phyloP scores from a whole-genome alignment of 2,329 filamentous ascomycete genomes.

The Ceratocystis diversiconidia region DNA sequence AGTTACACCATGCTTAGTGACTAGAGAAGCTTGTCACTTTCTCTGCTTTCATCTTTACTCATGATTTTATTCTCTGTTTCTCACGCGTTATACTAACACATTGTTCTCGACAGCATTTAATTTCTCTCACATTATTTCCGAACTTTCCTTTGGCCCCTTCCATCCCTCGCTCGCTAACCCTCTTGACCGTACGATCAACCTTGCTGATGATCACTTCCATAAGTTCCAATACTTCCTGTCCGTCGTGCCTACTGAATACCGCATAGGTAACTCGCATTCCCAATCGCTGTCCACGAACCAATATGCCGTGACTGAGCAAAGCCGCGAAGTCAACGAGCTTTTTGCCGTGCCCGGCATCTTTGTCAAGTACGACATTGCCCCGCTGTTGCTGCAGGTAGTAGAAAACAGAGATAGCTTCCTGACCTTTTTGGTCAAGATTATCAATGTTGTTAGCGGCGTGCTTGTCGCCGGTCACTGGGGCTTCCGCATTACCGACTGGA shows the following conservation, averaged over 20 bases:
- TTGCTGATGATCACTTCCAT: slow-evolving; percentile 66
- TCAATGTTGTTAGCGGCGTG: slow-evolving; percentile 84
- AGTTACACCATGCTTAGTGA: no score
- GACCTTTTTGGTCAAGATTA: slow-evolving; percentile 61
- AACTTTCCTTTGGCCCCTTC: slow-evolving; percentile 93
- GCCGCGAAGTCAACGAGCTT: slow-evolving; percentile 52
- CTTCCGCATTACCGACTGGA: slow-evolving; percentile 73
- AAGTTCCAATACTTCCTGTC: slow-evolving; percentile 98
- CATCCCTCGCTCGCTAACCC: slow-evolving; percentile 90
- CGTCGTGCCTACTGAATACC: slow-evolving; percentile 88
- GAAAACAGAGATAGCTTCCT: slow-evolving; percentile 67
- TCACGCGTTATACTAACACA: slow-evolving; percentile 16
- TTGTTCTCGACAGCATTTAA: slow-evolving; percentile 56
- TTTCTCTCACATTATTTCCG: slow-evolving; percentile 92
- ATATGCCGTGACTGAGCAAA: slow-evolving; percentile 91
- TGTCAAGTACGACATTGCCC: slow-evolving; percentile 98
- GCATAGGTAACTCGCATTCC: slow-evolving; percentile 35
- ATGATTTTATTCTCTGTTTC: slow-evolving; percentile 14
- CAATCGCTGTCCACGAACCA: slow-evolving; percentile 66
- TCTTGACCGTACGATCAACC: slow-evolving; percentile 76
- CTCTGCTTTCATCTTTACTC: not conserved
- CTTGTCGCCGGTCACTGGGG: slow-evolving; percentile 89
- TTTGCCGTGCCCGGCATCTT: slow-evolving; percentile 70
- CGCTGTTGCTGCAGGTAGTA: slow-evolving; percentile 71
- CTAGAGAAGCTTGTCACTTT: slow-evolving; percentile 19